Percentiles rank a stretch among this genome's conserved stretches.
phyloP scores from a whole-genome alignment of 805 yeast species.

The Kregervanrija delftensis region DNA sequence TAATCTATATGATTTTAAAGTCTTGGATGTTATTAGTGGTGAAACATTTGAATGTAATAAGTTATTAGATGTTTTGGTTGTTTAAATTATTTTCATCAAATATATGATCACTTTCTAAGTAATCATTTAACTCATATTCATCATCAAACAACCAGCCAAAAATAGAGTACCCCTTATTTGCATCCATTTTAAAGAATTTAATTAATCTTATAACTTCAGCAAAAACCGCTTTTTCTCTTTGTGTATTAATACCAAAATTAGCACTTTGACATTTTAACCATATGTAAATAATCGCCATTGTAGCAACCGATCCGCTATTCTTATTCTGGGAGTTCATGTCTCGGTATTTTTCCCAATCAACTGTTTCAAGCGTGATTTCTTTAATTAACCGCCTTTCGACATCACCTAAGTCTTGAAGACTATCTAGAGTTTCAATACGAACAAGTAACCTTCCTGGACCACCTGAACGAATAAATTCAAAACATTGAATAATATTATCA shows the following conservation, averaged over 20 bases:
- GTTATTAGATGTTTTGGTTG: conserved; percentile 61
- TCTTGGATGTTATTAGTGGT: conserved; percentile 57
- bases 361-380: conserved; percentile 9
- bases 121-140: conserved; percentile 18
- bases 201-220: conserved; percentile 17
- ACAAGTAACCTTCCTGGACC: neutral
- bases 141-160: conserved; percentile 26
- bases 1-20: conserved; percentile 55
- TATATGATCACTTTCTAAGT: conserved; percentile 10
- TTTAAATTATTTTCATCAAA: conserved; percentile 12
- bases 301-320: conserved; percentile 17
- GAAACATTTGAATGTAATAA: conserved; percentile 67
- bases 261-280: conserved; percentile 22
- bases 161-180: conserved; percentile 14
- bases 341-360: conserved; percentile 1
- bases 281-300: conserved; percentile 18
- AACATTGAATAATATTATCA: conserved; percentile 15
- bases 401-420: conserved; percentile 1
- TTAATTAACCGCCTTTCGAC: conserved; percentile 11
- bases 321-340: conserved; percentile 10
- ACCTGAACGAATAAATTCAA: conserved; percentile 13
- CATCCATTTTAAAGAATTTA: conserved; percentile 18
- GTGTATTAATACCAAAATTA: conserved; percentile 6
- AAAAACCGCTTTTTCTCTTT: conserved; percentile 14
- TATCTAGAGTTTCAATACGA: neutral